A percentile compares a stretch with the other conserved stretches of the same genome.
These are phyloP conservation scores for Pseudomassariella vexata DNA, from an alignment of 2,329 filamentous ascomycete species.

Conservation along the genomic window DNA sequence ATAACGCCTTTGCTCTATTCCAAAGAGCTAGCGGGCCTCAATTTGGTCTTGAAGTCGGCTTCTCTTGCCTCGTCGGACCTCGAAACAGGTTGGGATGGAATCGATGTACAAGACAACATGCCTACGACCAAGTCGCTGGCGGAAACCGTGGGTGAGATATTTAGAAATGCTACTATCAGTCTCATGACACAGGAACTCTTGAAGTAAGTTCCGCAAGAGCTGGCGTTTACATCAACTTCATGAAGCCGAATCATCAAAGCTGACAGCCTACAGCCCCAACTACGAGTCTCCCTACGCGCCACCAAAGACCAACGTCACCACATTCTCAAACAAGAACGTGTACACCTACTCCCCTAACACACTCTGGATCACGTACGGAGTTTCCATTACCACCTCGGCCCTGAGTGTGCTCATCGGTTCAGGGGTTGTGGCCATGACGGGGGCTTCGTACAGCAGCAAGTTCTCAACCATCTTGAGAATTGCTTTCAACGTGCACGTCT, in stretches of 20 bases:
- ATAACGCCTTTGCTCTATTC: background rate
- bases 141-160: background rate
- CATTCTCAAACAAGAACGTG: no score
- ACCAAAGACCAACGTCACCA: no score
- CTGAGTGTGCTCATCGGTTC: background rate
- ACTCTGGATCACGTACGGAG: background rate
- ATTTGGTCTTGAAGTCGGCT: background rate
- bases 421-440: background rate
- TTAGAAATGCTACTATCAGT: constrained; percentile 1
- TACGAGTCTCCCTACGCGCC: no score
- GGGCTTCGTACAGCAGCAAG: background rate
- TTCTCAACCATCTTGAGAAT: background rate
- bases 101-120: background rate
- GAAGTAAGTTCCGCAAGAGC: no score
- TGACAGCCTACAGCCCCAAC: background rate
- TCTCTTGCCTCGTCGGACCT: background rate
- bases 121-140: background rate
- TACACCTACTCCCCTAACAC: background rate
- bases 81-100: background rate
- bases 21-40: background rate
- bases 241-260: background rate
- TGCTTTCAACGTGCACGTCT: background rate
- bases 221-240: no score
- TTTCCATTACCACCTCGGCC: background rate
- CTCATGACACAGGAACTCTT: background rate